These are phyloP conservation scores for Phoma sp. DNA, from an alignment of 2,329 filamentous ascomycete species.

Conservation along the genomic window DNA sequence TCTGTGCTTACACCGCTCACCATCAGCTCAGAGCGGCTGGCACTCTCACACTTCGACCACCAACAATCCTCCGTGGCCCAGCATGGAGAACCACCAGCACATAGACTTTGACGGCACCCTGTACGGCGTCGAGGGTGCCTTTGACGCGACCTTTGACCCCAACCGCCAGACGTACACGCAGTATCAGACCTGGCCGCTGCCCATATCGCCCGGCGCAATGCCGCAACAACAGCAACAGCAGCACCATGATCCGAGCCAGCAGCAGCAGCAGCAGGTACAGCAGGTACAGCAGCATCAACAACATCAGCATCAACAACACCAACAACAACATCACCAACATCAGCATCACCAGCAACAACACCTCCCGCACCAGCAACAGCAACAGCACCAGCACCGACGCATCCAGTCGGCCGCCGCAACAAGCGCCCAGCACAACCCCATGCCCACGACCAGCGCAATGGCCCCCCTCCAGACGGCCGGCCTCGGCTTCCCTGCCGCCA, in stretches of 20 bases:
- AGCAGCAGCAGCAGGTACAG: slow-evolving; percentile 18
- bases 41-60: slow-evolving; percentile 29
- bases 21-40: slow-evolving; percentile 47
- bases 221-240: slow-evolving; percentile 24
- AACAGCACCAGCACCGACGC: slow-evolving; percentile 36
- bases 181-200: slow-evolving; percentile 48
- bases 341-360: slow-evolving; percentile 29
- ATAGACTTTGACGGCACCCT: slow-evolving; percentile 46
- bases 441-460: slow-evolving; percentile 36
- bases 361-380: slow-evolving; percentile 21
- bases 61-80: slow-evolving; percentile 30
- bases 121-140: slow-evolving; percentile 47
- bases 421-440: slow-evolving; percentile 26
- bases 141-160: slow-evolving; percentile 48
- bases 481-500: slow-evolving; percentile 42
- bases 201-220: slow-evolving; percentile 45
- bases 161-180: slow-evolving; percentile 41
- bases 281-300: slow-evolving; percentile 13
- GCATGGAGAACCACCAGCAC: slow-evolving; percentile 53
- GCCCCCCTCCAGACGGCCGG: slow-evolving; percentile 44
- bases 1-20: slow-evolving; percentile 32
- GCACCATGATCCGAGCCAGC: slow-evolving; percentile 21
- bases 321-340: slow-evolving; percentile 18
- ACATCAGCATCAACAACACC: slow-evolving; percentile 1
- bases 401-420: slow-evolving; percentile 38